Base-by-base conservation (phyloP, 2,329 filamentous ascomycete genomes). In the Aureobasidium sp. region DNA sequence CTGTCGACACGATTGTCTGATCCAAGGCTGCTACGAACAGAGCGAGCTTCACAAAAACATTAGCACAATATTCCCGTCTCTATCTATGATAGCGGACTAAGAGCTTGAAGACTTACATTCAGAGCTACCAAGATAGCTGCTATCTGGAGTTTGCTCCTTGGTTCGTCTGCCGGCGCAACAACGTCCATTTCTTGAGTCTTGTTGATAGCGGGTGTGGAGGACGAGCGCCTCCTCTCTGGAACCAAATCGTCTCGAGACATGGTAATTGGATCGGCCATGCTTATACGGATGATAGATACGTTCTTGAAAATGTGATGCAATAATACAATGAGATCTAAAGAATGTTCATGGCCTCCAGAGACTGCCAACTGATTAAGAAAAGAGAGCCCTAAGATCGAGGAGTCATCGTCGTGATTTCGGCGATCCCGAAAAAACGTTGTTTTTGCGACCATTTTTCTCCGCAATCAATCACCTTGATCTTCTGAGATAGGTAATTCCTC, bases 1-100 rank as follows among this genome's bases (percentile, higher is more conserved):
- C 46, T 46, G 51, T 62, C n/a, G 67, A 65, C 37, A 71, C 66
- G 32, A 67, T 70, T 26, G 69, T 65, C 64, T 75, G 73, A 50
- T 76, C 73, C n/a, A 63, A 42, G 17, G 63, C 63, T 8, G 48
- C 17, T 1, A 63, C 29, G 46, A 64, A 64, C 1, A 63, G 34
- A 26, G 52, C 46, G 27, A 64, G 58, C 57, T 61, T 51, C 12
- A 44, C 50, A 20, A 29, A 27, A 48, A 2, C 5, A 8, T 55
- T 9, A 55, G 51, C 29, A 42, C 13, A 8, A 3, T 3, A 13
- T 29, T 48, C 15, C 12, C 12, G 12, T 23, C 10, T 34, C 9
- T 10, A 4, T 34, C 6, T 3, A 12, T 9, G 1, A 12, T 10
- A 34, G 6, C 32, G 7, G 9, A 10, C 5, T 32, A 34, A 12